Conservation (phyloP, 345 rosid genomes). For the Laguncularia racemosa region DNA sequence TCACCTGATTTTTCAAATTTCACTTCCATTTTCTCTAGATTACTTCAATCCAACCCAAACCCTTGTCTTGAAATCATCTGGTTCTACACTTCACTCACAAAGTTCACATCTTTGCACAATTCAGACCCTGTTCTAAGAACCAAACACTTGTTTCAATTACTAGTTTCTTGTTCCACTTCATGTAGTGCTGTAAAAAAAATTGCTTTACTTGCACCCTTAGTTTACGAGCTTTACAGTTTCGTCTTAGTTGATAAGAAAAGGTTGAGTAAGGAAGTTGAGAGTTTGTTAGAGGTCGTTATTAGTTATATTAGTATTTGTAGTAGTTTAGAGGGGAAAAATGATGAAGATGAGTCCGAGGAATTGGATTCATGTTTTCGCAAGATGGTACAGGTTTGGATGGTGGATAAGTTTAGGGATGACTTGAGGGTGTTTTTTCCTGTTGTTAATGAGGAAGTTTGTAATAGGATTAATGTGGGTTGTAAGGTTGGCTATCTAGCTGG, state of each 20-base stretch:
- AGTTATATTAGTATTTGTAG: conserved; percentile 41
- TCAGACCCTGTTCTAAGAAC: conserved; percentile 15
- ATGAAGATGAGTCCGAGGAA: conserved; percentile 25
- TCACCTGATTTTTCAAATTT: conserved; percentile 53
- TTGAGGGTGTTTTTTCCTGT: conserved; percentile 46
- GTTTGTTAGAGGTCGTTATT: conserved; percentile 43
- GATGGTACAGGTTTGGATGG: conserved; percentile 48
- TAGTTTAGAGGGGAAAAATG: conserved; percentile 9
- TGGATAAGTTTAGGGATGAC: conserved; percentile 34
- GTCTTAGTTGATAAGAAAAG: conserved; percentile 8
- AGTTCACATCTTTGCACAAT: conserved; percentile 12
- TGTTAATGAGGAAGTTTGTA: conserved; percentile 30
- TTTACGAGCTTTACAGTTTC: conserved; percentile 33
- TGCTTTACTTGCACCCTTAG: conserved; percentile 55
- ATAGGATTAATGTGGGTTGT: conserved; percentile 28
- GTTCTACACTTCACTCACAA: conserved; percentile 58
- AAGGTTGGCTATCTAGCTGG: conserved; percentile 51
- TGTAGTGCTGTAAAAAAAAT: conserved; percentile 33
- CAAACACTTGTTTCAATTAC: conserved; percentile 50
- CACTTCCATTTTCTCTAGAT: conserved; percentile 52
- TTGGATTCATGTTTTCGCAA: conserved; percentile 37
- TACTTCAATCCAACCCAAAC: conserved; percentile 35
- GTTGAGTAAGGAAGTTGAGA: conserved; percentile 29
- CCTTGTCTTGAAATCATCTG: conserved; percentile 64
- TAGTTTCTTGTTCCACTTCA: conserved; percentile 41